phyloP scores from a whole-genome alignment of 2,329 filamentous ascomycete species.

The Rhytidhysteron rufulum region DNA sequence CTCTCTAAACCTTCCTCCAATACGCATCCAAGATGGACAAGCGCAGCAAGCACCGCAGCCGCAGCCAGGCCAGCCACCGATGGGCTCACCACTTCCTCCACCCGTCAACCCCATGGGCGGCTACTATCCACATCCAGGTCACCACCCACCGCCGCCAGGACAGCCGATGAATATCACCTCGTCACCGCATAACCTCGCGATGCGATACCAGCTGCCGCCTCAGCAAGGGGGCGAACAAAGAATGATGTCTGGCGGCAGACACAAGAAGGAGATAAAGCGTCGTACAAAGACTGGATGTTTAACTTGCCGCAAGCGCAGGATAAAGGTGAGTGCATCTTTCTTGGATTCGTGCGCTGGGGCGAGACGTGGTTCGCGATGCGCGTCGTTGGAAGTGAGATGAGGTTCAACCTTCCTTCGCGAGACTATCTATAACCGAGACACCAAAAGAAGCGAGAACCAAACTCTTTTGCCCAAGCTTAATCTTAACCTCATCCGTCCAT shows the following conservation, averaged over 20 bases:
- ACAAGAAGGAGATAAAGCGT: slow-evolving; percentile 72
- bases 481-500: slow-evolving; percentile 21
- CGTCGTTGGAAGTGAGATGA: slow-evolving; percentile 16
- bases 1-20: slow-evolving; percentile 48
- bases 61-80: slow-evolving; percentile 36
- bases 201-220: slow-evolving; percentile 57
- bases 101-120: slow-evolving; percentile 49
- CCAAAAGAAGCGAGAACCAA: slow-evolving; percentile 34
- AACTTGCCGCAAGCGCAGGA: slow-evolving; percentile 58
- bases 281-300: slow-evolving; percentile 70
- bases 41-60: slow-evolving; percentile 26
- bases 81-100: slow-evolving; percentile 53
- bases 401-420: slow-evolving; percentile 12
- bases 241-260: slow-evolving; percentile 59
- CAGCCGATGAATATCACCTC: slow-evolving; percentile 50
- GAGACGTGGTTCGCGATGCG: slow-evolving; percentile 20
- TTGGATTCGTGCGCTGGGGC: slow-evolving; percentile 8
- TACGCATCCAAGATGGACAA: slow-evolving; percentile 48
- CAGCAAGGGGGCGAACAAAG: slow-evolving; percentile 45
- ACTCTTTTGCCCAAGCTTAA: slow-evolving; percentile 26
- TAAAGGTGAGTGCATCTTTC: slow-evolving; percentile 56
- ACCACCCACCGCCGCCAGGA: slow-evolving; percentile 40
- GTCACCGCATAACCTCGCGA: slow-evolving; percentile 41
- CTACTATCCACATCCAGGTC: slow-evolving; percentile 48
- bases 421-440: slow-evolving; percentile 32